Base-by-base conservation (phyloP, 1,139 yeast species). In the Hanseniaspora uvarum region DNA sequence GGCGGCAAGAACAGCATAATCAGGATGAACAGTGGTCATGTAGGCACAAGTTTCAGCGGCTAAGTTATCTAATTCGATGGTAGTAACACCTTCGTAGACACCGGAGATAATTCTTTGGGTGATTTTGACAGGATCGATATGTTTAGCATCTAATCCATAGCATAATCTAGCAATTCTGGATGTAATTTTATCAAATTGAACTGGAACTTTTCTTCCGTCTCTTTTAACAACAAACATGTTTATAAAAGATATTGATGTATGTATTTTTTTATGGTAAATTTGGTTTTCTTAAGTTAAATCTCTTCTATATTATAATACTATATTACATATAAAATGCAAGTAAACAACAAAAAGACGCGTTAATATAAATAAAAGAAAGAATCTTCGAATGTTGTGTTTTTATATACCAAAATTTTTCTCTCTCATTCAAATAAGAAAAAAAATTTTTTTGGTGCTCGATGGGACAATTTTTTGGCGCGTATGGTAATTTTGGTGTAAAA, bases 11-110 rank as follows among this genome's bases (percentile, higher is more conserved):
- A 83, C 82, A 53, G 96, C 96, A 64, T 92, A 92, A 71, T 92
- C 98, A 36, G 98, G 97, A 68, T 92, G 98, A 60, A 86, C 80
- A 24, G 97, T 89, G 59, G 96, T 89, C 96, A 92, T 86, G 67
- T 86, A 86, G 51, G 98, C 97, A 57, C 97, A 95, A 45, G 97
- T 89, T 71, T 92, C 98, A 52, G 98, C 97, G 50, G 98, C 97
- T 63, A 92, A 77, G 70, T 92, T 88, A 68, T 89, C 97, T 62
- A 89, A 78, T 71, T 89, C 97, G 59, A 86, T 79, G 56, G 98
- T 92, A 64, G 92, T 88, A 54, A 92, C 98, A 62, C 98, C 98
- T 65, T 88, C 95, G 60, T 87, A 87, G 55, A 87, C 94, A 61
- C 95, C 96, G 26, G 89, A 78, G 59, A 86, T 86, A 61, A 86